These are phyloP conservation scores for Colletotrichum sp. DNA, from an alignment of 2,329 filamentous ascomycete genomes.

Conservation along the genomic window DNA sequence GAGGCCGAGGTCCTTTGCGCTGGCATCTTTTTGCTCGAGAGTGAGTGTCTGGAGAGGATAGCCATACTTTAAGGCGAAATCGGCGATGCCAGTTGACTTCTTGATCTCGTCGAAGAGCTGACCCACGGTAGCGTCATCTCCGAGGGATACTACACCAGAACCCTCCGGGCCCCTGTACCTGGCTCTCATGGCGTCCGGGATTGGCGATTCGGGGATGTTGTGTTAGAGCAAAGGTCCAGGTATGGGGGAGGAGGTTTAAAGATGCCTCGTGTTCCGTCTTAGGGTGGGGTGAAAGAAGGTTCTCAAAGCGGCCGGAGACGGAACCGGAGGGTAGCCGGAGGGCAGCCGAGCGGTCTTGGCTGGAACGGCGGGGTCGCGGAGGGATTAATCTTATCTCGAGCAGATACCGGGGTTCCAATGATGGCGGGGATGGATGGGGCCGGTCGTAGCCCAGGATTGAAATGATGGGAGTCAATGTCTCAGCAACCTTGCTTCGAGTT, in stretches of 20 bases:
- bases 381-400: slow-evolving; percentile 2
- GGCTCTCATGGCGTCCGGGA: slow-evolving; percentile 63
- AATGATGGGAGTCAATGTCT: neutral
- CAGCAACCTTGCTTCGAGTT: neutral
- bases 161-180: slow-evolving; percentile 78
- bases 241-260: neutral
- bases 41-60: slow-evolving; percentile 79
- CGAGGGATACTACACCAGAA: slow-evolving; percentile 71
- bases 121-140: slow-evolving; percentile 69
- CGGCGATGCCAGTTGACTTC: slow-evolving; percentile 66
- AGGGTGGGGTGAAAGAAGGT: neutral
- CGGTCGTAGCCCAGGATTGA: neutral
- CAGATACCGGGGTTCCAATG: neutral
- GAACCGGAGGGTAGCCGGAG: neutral
- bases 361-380: neutral
- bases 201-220: neutral
- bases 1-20: slow-evolving; percentile 53
- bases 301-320: neutral
- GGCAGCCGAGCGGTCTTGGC: neutral
- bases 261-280: neutral
- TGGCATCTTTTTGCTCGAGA: slow-evolving; percentile 54
- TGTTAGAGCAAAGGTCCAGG: neutral
- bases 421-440: neutral
- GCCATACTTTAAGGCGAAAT: slow-evolving; percentile 82
- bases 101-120: slow-evolving; percentile 67